These are phyloP conservation scores for Pueraria montana DNA, from an alignment of 306 rosid genomes.

Conservation along the genomic window DNA sequence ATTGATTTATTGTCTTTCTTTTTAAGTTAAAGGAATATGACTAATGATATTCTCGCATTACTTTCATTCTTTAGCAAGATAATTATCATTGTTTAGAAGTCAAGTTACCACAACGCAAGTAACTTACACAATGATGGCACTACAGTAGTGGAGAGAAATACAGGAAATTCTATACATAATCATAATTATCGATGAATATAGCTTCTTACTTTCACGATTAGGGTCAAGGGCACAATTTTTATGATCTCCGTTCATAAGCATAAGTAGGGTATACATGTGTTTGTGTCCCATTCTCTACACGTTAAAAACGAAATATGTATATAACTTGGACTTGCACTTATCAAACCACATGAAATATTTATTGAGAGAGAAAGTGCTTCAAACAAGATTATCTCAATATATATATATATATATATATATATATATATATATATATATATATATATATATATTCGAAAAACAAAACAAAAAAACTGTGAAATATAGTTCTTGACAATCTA, in stretches of 20 bases:
- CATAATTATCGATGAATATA: constrained; percentile 31
- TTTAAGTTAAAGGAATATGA: not conserved
- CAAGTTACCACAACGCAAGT: constrained; percentile 40
- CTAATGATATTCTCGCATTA: not conserved
- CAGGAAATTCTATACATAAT: constrained; percentile 5
- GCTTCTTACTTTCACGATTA: not conserved
- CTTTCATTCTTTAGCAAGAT: constrained; percentile 11
- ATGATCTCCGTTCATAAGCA: constrained; percentile 10
- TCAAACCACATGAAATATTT: not conserved
- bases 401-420: too few species aligned
- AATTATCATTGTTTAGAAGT: constrained; percentile 46
- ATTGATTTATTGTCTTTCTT: not conserved
- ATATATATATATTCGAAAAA: too few species aligned
- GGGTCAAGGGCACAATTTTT: constrained; percentile 46
- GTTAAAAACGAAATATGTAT: not conserved
- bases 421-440: too few species aligned
- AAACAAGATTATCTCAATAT: too few species aligned
- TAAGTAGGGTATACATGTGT: constrained; percentile 27
- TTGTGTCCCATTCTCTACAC: not conserved
- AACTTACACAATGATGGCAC: constrained; percentile 41
- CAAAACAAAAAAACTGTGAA: too few species aligned
- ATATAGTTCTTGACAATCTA: not conserved
- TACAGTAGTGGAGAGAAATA: constrained; percentile 7
- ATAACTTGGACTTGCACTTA: not conserved
- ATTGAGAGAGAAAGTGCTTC: too few species aligned